Conservation (phyloP, 2,329 filamentous ascomycete species). For the Cladosporium sp. region DNA sequence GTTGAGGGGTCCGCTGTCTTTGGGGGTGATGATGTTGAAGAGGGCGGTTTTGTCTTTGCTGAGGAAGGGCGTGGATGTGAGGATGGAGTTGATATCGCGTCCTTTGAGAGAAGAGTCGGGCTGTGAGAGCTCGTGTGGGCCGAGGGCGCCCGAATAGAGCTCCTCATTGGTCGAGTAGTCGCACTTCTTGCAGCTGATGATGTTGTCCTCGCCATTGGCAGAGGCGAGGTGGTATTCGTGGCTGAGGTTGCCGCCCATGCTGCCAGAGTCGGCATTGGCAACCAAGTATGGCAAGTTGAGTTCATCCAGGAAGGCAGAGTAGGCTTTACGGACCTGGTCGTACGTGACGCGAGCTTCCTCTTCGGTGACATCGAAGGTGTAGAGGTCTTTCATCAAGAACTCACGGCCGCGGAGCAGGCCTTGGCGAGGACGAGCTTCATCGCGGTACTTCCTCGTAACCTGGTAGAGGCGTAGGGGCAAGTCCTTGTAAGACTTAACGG, state of each 20-base stretch:
- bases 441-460: slow-evolving; percentile 89
- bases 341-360: slow-evolving; percentile 80
- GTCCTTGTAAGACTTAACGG: slow-evolving; percentile 79
- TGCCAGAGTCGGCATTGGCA: slow-evolving; percentile 89
- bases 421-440: slow-evolving; percentile 85
- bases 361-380: slow-evolving; percentile 79
- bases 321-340: slow-evolving; percentile 69
- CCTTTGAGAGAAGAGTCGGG: neutral
- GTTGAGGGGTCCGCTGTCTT: slow-evolving; percentile 49
- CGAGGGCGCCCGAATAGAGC: slow-evolving; percentile 46
- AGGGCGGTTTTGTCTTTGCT: slow-evolving; percentile 68
- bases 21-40: slow-evolving; percentile 62
- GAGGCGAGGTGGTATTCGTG: slow-evolving; percentile 92
- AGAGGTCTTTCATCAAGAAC: slow-evolving; percentile 97
- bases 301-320: slow-evolving; percentile 76
- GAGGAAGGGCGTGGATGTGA: slow-evolving; percentile 41
- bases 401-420: slow-evolving; percentile 86
- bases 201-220: slow-evolving; percentile 77
- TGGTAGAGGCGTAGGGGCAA: slow-evolving; percentile 88
- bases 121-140: neutral
- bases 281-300: slow-evolving; percentile 81
- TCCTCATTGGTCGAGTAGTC: slow-evolving; percentile 85
- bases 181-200: slow-evolving; percentile 75
- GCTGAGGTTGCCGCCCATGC: slow-evolving; percentile 89
- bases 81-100: slow-evolving; percentile 6